phyloP scores from a whole-genome alignment of 306 rosid genomes.

The Comarum palustre region DNA sequence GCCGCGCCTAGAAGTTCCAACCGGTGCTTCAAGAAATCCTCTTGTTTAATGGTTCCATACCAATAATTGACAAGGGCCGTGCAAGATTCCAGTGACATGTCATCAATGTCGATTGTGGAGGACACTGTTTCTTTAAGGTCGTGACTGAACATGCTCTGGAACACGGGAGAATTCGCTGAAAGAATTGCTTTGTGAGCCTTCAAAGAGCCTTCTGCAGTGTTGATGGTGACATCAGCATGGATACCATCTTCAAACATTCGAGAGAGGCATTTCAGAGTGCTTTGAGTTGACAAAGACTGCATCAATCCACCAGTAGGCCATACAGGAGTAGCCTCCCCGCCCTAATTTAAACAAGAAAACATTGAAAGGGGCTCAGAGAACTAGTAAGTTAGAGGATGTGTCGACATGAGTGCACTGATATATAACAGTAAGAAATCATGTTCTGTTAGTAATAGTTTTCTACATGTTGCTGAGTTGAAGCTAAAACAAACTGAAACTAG shows the following conservation, averaged over 20 bases:
- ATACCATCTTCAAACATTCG: constrained; percentile 79
- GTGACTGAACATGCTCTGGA: constrained; percentile 80
- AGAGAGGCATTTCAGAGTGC: constrained; percentile 57
- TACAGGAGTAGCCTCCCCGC: constrained; percentile 60
- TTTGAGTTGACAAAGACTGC: constrained; percentile 51
- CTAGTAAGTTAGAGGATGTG: not conserved
- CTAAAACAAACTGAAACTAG: constrained; percentile 2
- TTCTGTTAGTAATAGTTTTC: not conserved
- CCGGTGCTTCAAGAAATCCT: constrained; percentile 76
- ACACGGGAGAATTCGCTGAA: constrained; percentile 83
- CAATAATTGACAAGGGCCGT: constrained; percentile 58
- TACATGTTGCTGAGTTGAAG: not conserved
- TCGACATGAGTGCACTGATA: not conserved
- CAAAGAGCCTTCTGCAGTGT: constrained; percentile 55
- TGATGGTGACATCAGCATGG: constrained; percentile 69
- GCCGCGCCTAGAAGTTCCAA: constrained; percentile 76
- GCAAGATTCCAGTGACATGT: constrained; percentile 73
- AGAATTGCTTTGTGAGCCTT: constrained; percentile 81
- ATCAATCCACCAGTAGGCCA: constrained; percentile 58
- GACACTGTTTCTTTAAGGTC: constrained; percentile 77
- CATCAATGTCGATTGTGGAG: constrained; percentile 65
- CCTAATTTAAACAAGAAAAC: constrained; percentile 33
- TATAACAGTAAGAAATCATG: not conserved
- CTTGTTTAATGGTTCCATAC: constrained; percentile 76
- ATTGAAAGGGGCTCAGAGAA: not conserved